Conservation (phyloP, 371 early-diverging fungal species). For the Capniomyces stellatus region DNA sequence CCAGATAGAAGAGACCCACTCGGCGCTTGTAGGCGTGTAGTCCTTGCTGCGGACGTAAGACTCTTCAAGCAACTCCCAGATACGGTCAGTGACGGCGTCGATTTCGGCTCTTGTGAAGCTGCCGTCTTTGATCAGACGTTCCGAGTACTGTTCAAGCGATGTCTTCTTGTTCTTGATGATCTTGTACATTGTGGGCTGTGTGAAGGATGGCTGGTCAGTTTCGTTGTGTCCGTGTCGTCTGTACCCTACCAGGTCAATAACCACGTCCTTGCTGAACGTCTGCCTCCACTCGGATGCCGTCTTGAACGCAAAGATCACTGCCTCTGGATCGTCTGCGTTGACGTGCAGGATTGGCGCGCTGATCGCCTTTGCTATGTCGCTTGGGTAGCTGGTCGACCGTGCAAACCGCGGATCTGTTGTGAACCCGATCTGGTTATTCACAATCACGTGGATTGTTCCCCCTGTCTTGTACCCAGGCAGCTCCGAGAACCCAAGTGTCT, state of each 20-base stretch:
- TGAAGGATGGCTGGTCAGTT: constrained; percentile 94
- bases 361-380: constrained; percentile 92
- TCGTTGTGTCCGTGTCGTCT: constrained; percentile 97
- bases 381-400: constrained; percentile 91
- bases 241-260: constrained; percentile 92
- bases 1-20: constrained; percentile 38
- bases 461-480: constrained; percentile 88
- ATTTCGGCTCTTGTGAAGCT: constrained; percentile 9
- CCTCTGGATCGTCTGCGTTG: constrained; percentile 93
- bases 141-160: constrained; percentile 61
- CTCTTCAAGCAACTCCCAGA: constrained; percentile 10
- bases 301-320: constrained; percentile 83
- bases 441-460: constrained; percentile 91
- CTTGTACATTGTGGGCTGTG: constrained; percentile 94
- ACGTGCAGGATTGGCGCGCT: constrained; percentile 94
- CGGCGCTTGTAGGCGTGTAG: constrained; percentile 17
- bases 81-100: constrained; percentile 4
- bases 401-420: constrained; percentile 91
- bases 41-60: constrained; percentile 4
- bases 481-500: constrained; percentile 88
- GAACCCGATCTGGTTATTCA: constrained; percentile 98
- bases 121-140: neutral
- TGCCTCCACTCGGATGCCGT: constrained; percentile 91
- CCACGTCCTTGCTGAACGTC: constrained; percentile 86
- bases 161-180: constrained; percentile 59